Conservation (phyloP, 1,139 yeast genomes). For the Taiozyma sp. region DNA sequence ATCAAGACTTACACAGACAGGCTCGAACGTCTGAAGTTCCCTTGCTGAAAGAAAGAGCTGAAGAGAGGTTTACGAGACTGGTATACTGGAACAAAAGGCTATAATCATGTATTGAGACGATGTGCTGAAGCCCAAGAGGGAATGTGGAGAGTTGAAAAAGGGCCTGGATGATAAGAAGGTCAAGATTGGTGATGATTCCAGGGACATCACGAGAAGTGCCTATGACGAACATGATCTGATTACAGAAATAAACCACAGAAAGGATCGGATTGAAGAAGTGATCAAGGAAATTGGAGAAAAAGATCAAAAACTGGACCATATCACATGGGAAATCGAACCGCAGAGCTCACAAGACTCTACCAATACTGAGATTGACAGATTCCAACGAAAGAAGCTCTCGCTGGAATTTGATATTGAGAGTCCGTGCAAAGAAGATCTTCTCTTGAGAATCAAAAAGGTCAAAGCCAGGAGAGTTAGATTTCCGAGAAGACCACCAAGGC, state of each 20-base stretch:
- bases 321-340: not conserved
- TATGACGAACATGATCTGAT: slow-evolving; percentile 1
- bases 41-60: slow-evolving; percentile 62
- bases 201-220: not conserved
- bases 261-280: not conserved
- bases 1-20: slow-evolving; percentile 17
- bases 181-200: slow-evolving; percentile 5
- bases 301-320: not conserved
- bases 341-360: not conserved
- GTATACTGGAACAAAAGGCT: slow-evolving; percentile 32
- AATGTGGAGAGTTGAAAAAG: slow-evolving; percentile 25
- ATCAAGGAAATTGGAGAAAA: not conserved
- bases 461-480: slow-evolving; percentile 1
- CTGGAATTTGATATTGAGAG: slow-evolving; percentile 3
- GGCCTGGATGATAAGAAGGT: slow-evolving; percentile 8
- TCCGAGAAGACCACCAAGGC: not conserved
- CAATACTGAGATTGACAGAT: not conserved
- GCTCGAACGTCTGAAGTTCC: slow-evolving; percentile 49
- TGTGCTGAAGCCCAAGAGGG: slow-evolving; percentile 24
- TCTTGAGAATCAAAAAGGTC: slow-evolving; percentile 5
- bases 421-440: slow-evolving; percentile 3
- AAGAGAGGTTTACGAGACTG: slow-evolving; percentile 50
- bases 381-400: not conserved
- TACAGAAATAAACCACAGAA: not conserved
- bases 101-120: slow-evolving; percentile 27